Base-by-base conservation (phyloP, 352 stramenopile genomes). In the Plasmopara muralis region DNA sequence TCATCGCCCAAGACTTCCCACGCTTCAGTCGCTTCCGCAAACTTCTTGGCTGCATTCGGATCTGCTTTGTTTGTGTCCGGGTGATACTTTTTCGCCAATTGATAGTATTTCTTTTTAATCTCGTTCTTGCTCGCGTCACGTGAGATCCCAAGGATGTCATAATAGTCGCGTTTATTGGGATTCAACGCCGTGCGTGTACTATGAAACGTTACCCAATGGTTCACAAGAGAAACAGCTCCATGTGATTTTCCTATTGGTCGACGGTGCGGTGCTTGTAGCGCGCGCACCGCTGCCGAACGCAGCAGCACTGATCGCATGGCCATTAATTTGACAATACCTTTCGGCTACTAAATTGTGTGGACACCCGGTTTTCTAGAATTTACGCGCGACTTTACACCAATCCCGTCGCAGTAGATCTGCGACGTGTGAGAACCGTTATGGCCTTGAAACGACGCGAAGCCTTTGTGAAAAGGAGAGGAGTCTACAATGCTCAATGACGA, bases 71-170 rank as follows among this genome's bases (percentile, higher is more conserved):
- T 98, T 40, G 95, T 96, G 64, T 99, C 96, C 7, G 96, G 96
- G 64, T 99, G 96, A 74, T 97, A 98, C 73, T 98, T 94, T 70
- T 97, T 98, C 34, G 93, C 96, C 40, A 98, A 60, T 56, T 98
- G 87, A 66, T 97, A 97, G 72, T 97, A 98, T 62, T 96, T 96
- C 73, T 98, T 98, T 79, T 98, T 98, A 64, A 99, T 98, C 45
- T 97, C 89, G 51, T 74, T 92, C 74, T 98, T 98, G 57, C 85
- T 77, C 5, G 94, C 90, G 42, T 85, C 75, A 31, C 68, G 77
- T 2, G 71, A 68, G 25, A 99, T 80, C 49, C 93, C 93, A 25
- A 99, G 77, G 1, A 98, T 72, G 40, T 98, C 87, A 68, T 99
- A 99, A 73, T 97, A 98, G 74, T 99, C 96, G 63, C 85, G 76